Evolutionary conservation across 306 rosid species (phyloP).

Genomic region (Medicago arabica): DNA sequence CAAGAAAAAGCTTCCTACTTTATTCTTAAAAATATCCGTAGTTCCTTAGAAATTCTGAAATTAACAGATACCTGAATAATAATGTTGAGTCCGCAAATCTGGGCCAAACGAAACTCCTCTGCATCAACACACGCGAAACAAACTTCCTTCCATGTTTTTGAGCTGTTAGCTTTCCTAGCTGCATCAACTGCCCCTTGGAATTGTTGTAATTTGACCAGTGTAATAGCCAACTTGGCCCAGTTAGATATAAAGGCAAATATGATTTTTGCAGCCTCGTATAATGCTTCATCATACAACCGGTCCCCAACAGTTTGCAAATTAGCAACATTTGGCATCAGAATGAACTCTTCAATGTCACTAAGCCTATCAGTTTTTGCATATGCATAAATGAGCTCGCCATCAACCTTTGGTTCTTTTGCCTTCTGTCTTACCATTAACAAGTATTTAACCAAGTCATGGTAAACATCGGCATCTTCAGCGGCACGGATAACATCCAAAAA

Average conservation of each 20-base stretch:
- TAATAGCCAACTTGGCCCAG: constrained; percentile 98
- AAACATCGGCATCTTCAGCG: constrained; percentile 81
- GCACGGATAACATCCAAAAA: constrained; percentile 96
- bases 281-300: constrained; percentile 89
- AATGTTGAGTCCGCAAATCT: constrained; percentile 98
- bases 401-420: constrained; percentile 94
- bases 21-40: neutral
- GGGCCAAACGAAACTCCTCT: constrained; percentile 98
- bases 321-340: constrained; percentile 98
- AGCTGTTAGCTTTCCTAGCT: constrained; percentile 98
- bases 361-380: constrained; percentile 97
- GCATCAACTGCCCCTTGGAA: constrained; percentile 99
- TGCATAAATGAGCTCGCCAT: constrained; percentile 95
- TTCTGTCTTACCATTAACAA: constrained; percentile 97
- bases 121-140: constrained; percentile 99
- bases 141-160: constrained; percentile 99
- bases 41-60: constrained; percentile 27
- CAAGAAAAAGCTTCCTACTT: constrained; percentile 24
- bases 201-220: constrained; percentile 89
- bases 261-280: constrained; percentile 97
- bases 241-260: constrained; percentile 95
- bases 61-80: constrained; percentile 78
- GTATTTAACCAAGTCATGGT: constrained; percentile 94
- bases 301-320: constrained; percentile 97
- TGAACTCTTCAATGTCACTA: constrained; percentile 94